Evolutionary conservation across 192 early-diverging fungal species (phyloP), one percentile per base, ranked within the genome.

Genomic region (Entomortierella beljakovae): DNA sequence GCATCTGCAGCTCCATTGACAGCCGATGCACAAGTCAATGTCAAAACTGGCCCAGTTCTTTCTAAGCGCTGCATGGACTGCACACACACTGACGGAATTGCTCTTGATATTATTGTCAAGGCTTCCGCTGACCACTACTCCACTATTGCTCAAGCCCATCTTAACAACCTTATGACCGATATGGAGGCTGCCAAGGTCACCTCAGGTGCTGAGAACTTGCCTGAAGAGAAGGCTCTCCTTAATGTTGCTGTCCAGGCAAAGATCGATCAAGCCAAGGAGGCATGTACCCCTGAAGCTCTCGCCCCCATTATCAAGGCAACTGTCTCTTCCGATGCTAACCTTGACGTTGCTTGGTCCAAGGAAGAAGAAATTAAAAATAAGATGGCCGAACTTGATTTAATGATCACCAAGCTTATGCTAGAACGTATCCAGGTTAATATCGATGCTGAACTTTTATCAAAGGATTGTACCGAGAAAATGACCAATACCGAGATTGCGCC

Each of bases 381-480:
- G 43, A 46, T 46, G 15, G 43, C 3, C 7, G 20, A 16, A 16
- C 15, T 46, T 3, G 43, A 46, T 15, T 11, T 15, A 46, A 46
- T 16, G 3, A 46, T 46, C 15, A 46, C 43, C 5, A 46, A 46
- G 15, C 15, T 46, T 11, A 46, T 46, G 43, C 20, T 46, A 20
- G 66, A 77, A 26, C 74, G 54, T 20, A 69, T 77, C 23, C 59
- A 69, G 34, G 29, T 33, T 1, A 49, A 63, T 28, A 49, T 77
- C 48, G 53, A 69, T 43, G 74, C 74, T 9, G 66, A 69, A 26
- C 2, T 15, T 23, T 29, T 79, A 11, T 64, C 75, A 56, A 79
- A 70, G 67, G 75, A 79, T 49, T 65, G 66, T 42, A 60, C 67
- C 13, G 75, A 79, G 37, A 79, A 65, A 31, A 70, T 79, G 67